phyloP scores from a whole-genome alignment of 495 filamentous ascomycete species.

The Penicillium cataractarum region DNA sequence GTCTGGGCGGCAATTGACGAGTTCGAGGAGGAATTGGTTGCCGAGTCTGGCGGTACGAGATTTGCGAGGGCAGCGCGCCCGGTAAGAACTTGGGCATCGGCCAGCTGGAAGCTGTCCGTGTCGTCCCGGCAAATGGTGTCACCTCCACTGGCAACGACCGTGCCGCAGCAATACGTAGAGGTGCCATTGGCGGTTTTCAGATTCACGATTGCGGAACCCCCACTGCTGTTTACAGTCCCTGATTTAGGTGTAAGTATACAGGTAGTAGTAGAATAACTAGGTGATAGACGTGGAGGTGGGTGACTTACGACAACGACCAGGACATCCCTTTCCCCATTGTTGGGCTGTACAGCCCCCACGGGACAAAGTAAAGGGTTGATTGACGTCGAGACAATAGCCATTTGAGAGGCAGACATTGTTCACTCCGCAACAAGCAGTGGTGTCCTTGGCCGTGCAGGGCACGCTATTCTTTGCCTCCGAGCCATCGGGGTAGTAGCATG shows the following conservation, averaged over 20 bases:
- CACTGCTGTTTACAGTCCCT: background rate
- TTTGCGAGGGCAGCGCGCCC: constrained; percentile 29
- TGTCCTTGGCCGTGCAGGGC: constrained; percentile 21
- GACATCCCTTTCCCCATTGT: constrained; percentile 22
- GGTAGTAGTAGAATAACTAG: background rate
- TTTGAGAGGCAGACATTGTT: constrained; percentile 22
- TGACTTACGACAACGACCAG: constrained; percentile 23
- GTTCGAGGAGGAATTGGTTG: constrained; percentile 17
- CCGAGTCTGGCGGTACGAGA: constrained; percentile 11
- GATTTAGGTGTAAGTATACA: background rate
- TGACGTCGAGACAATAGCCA: constrained; percentile 24
- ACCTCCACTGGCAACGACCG: constrained; percentile 18
- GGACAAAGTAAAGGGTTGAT: constrained; percentile 21
- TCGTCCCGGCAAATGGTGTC: constrained; percentile 26
- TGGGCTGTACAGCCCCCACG: constrained; percentile 22
- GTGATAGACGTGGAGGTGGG: background rate
- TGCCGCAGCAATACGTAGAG: constrained; percentile 38
- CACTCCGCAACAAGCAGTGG: constrained; percentile 19
- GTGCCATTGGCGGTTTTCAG: constrained; percentile 18
- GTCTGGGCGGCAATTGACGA: constrained; percentile 44
- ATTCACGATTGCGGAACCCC: constrained; percentile 35
- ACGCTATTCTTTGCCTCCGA: constrained; percentile 1
- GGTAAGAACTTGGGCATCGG: constrained; percentile 19
- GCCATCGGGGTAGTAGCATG: constrained; percentile 24
- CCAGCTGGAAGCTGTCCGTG: constrained; percentile 24